phyloP scores from a whole-genome alignment of 2,329 filamentous ascomycete species.

The Pestalotiopsis sp. region DNA sequence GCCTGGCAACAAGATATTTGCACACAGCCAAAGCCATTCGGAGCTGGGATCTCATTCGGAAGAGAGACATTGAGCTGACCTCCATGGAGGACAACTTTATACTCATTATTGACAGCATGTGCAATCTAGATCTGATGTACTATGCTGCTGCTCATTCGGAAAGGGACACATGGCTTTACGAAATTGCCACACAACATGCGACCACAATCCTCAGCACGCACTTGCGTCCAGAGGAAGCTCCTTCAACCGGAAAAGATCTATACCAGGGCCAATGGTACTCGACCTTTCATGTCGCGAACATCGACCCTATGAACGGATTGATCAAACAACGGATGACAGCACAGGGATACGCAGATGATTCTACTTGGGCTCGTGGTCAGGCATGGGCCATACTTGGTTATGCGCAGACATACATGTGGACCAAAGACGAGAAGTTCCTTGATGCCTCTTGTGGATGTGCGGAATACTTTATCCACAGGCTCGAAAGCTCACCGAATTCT shows the following conservation, averaged over 20 bases:
- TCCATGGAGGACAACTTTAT: slow-evolving; percentile 34
- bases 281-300: slow-evolving; percentile 49
- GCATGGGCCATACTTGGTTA: slow-evolving; percentile 53
- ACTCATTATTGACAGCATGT: slow-evolving; percentile 46
- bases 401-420: slow-evolving; percentile 51
- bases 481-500: slow-evolving; percentile 31
- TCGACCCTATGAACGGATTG: slow-evolving; percentile 43
- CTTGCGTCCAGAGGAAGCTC: slow-evolving; percentile 35
- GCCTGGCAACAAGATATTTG: slow-evolving; percentile 45
- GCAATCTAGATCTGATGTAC: slow-evolving; percentile 42
- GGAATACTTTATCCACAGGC: slow-evolving; percentile 47
- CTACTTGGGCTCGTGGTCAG: slow-evolving; percentile 53
- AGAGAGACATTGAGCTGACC: slow-evolving; percentile 30
- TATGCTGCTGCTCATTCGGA: slow-evolving; percentile 38
- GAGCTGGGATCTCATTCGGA: slow-evolving; percentile 47
- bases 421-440: slow-evolving; percentile 43
- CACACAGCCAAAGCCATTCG: slow-evolving; percentile 44
- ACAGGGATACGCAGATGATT: slow-evolving; percentile 47
- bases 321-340: slow-evolving; percentile 47
- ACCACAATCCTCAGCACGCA: slow-evolving; percentile 40
- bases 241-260: slow-evolving; percentile 10
- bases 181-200: slow-evolving; percentile 43
- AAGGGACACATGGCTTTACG: slow-evolving; percentile 27
- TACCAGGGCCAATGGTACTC: slow-evolving; percentile 34
- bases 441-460: slow-evolving; percentile 45